Conservation (phyloP, 2,329 filamentous ascomycete species). For the Xylaria sp. region DNA sequence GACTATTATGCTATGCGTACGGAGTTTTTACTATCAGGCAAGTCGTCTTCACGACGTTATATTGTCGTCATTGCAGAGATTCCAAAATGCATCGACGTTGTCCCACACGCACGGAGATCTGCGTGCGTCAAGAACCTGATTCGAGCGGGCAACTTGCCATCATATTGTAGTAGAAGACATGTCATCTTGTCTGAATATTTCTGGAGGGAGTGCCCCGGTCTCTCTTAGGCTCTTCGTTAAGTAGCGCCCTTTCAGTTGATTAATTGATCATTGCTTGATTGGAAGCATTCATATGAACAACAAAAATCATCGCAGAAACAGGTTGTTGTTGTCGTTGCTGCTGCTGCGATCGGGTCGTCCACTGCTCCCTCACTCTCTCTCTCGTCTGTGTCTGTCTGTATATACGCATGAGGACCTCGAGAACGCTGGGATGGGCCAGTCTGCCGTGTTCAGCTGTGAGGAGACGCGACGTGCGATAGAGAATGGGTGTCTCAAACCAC, state of each 20-base stretch:
- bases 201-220: no score
- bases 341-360: neutral
- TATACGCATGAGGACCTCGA: neutral
- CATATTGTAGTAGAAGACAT: neutral
- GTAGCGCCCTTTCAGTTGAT: neutral
- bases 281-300: neutral
- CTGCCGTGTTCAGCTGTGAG: neutral
- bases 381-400: neutral
- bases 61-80: neutral
- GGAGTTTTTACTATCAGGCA: neutral
- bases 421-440: neutral
- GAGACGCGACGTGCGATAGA: neutral
- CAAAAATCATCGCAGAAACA: neutral
- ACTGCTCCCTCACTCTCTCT: neutral
- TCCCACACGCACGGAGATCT: neutral
- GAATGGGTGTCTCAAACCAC: no score
- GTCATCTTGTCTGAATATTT: neutral
- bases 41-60: no score
- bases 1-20: neutral
- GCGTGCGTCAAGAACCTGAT: neutral
- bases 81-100: neutral
- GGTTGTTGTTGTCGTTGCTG: neutral
- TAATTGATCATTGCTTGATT: constrained; percentile 1
- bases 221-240: no score
- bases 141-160: neutral